Conservation (phyloP, 495 filamentous ascomycete genomes). For the Aspergillus haitiensis region DNA sequence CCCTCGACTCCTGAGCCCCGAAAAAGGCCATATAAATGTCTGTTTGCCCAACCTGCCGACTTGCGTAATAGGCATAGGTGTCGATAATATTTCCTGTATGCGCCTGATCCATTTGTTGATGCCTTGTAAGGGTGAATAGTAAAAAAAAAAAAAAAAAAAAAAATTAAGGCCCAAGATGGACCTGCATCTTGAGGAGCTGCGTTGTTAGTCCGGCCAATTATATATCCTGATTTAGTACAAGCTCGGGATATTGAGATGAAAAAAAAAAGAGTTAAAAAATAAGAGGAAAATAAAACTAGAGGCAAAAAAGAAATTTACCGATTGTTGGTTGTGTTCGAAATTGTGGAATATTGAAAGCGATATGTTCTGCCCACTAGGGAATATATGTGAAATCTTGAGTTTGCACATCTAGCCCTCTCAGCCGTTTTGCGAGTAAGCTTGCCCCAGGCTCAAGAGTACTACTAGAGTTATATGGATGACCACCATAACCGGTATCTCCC, state of each 20-base stretch:
- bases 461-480: conserved; percentile 46
- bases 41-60: neutral
- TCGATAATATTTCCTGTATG: neutral
- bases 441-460: conserved; percentile 48
- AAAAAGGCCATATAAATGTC: neutral
- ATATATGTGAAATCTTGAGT: conserved; percentile 21
- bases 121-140: neutral
- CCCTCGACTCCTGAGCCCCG: neutral
- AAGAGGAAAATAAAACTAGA: neutral
- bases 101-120: conserved; percentile 3
- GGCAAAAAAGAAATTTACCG: conserved; percentile 14
- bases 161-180: conserved; percentile 7
- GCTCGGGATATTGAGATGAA: neutral
- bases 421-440: conserved; percentile 55
- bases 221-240: neutral
- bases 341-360: neutral
- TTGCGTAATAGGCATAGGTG: conserved; percentile 17
- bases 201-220: conserved; percentile 3
- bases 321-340: neutral
- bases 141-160: neutral
- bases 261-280: conserved; percentile 5
- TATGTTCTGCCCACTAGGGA: neutral
- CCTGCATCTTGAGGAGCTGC: conserved; percentile 14
- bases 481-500: conserved; percentile 67
- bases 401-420: conserved; percentile 52